A percentile compares a stretch with the other conserved stretches of the same genome.
phyloP scores from a whole-genome alignment of 305 asterid genomes.

The Andrographis paniculata region DNA sequence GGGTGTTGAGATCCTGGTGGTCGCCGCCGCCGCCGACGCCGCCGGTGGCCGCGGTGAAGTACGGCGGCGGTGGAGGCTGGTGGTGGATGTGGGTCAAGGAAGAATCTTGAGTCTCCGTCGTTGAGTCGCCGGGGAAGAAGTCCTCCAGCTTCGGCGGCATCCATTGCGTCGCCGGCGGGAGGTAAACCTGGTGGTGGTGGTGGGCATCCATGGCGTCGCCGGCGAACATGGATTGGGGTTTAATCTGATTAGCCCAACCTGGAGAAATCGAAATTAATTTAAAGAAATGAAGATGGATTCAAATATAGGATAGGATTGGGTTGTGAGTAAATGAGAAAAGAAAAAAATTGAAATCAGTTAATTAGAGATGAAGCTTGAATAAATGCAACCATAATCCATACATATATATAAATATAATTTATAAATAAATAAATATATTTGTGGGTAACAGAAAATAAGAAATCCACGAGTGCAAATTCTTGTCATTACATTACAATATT shows the following conservation, averaged over 20 bases:
- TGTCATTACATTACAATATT: slow-evolving; percentile 31
- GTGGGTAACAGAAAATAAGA: slow-evolving; percentile 23
- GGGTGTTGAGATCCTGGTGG: slow-evolving; percentile 50
- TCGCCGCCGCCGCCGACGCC: slow-evolving; percentile 29
- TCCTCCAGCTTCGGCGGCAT: slow-evolving; percentile 83
- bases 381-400: neutral
- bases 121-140: slow-evolving; percentile 68
- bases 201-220: slow-evolving; percentile 19
- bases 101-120: slow-evolving; percentile 76
- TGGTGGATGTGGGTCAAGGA: slow-evolving; percentile 50
- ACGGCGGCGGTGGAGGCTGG: slow-evolving; percentile 19
- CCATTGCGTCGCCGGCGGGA: slow-evolving; percentile 52
- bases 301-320: too few relatives aligned
- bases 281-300: too few relatives aligned
- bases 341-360: neutral
- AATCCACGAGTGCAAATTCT: slow-evolving; percentile 31
- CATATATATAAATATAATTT: neutral
- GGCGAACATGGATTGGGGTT: slow-evolving; percentile 37
- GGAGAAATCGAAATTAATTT: too few relatives aligned
- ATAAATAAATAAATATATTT: slow-evolving; percentile 1
- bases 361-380: slow-evolving; percentile 7
- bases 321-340: too few relatives aligned
- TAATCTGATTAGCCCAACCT: slow-evolving; percentile 62
- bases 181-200: slow-evolving; percentile 29
- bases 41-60: slow-evolving; percentile 30